phyloP scores from a whole-genome alignment of 2,329 filamentous ascomycete genomes.

The Fusarium brevicatenulatum region DNA sequence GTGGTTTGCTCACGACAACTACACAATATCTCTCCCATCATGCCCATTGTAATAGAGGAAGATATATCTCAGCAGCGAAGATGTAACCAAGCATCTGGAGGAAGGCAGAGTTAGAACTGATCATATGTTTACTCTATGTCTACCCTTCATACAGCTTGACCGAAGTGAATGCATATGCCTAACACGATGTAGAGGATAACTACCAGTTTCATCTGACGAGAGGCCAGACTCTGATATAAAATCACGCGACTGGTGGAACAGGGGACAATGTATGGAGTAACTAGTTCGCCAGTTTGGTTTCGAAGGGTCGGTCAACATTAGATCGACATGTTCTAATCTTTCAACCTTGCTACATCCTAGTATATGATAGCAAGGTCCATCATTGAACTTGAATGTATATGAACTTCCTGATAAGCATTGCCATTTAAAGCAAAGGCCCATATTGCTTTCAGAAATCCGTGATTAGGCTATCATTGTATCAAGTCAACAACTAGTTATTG shows the following conservation, averaged over 20 bases:
- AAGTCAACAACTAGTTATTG: not conserved
- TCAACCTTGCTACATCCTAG: constrained; percentile 11
- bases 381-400: not conserved
- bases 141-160: not conserved
- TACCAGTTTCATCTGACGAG: constrained; percentile 5
- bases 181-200: not conserved
- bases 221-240: not conserved
- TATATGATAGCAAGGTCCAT: constrained; percentile 12
- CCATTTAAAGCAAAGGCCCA: not conserved
- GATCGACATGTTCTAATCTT: constrained; percentile 29
- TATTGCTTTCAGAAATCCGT: not conserved
- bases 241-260: constrained; percentile 11
- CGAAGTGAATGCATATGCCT: not conserved
- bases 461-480: not conserved
- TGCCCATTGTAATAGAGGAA: not conserved
- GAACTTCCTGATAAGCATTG: not conserved
- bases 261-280: constrained; percentile 3
- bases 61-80: not conserved
- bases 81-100: not conserved
- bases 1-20: not conserved
- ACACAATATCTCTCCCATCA: not conserved
- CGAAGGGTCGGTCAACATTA: constrained; percentile 24
- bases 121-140: not conserved
- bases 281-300: constrained; percentile 1
- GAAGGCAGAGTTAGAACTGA: not conserved